Evolutionary conservation across 257 asterid genomes (phyloP), one percentile per base, ranked within the genome.

Genomic region (Solanum chmielewskii): DNA sequence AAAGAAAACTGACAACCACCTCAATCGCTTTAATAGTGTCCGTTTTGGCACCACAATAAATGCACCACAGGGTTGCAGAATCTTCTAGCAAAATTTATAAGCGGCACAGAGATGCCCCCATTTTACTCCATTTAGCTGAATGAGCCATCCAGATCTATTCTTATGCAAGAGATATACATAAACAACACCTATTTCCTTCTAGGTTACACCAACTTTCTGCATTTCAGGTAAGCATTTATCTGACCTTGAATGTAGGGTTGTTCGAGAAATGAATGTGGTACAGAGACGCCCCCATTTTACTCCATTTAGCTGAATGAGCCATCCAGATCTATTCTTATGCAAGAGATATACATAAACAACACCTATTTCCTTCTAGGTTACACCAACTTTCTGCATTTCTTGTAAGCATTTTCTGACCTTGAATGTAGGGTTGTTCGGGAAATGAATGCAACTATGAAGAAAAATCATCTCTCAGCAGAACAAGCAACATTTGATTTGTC

Each of bases 401-500:
- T 14, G 68, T 90, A 80, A 92, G 78, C 12, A 71, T 47, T 60
- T 10, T 88, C 69, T 89, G 85, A 78, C 89, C 83, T 90, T 87
- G 89, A 91, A 88, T 91, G 68, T 88, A 95, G 97, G 96, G 98
- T 95, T 90, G 98, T 94, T 87, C 92, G 98, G 86, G 93, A 93
- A 90, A 93, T 96, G 97, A 95, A 90, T 92, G 94, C 90, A 89
- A 88, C 92, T 86, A 88, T 92, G 88, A 96, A 91, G 91, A 91
- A 89, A 88, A 94, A 88, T 89, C 97, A 92, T 76, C 91, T 77
- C 41, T 93, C 93, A 29, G 90, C 89, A 89, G 96, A 89, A 92
- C 93, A 88, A 83, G 89, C 94, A 66, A 86, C 92, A 83, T 29
- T 29, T 91, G 91, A 92, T 89, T 91, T 91, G 88, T 92, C 93